phyloP scores from a whole-genome alignment of 1,284 basidiomycete genomes.

The Vanrija pseudolonga region DNA sequence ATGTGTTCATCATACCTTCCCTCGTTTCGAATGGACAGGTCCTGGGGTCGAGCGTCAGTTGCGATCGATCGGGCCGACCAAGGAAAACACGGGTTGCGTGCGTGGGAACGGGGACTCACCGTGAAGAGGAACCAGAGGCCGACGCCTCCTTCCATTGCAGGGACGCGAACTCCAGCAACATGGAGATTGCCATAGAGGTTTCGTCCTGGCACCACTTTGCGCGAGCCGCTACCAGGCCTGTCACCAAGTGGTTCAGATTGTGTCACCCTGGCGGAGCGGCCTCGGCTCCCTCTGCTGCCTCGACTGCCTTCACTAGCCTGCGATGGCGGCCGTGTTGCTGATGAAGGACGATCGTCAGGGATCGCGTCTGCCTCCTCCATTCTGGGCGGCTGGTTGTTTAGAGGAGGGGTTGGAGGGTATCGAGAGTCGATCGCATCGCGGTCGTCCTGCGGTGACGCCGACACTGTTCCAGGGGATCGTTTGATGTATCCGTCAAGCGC shows the following conservation, averaged over 20 bases:
- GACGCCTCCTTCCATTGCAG: slow-evolving; percentile 30
- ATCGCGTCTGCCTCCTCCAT: too few relatives aligned
- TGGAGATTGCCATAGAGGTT: slow-evolving; percentile 42
- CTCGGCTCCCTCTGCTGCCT: not conserved
- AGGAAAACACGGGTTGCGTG: not conserved
- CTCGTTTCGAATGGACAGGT: slow-evolving; percentile 39
- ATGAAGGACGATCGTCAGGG: too few relatives aligned
- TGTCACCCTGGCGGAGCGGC: not conserved
- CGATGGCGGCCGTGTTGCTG: slow-evolving; percentile 1
- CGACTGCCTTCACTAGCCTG: not conserved
- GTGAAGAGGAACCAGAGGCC: slow-evolving; percentile 46
- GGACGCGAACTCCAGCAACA: slow-evolving; percentile 33
- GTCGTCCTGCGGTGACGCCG: too few relatives aligned
- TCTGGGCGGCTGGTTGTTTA: too few relatives aligned
- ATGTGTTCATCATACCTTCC: slow-evolving; percentile 29
- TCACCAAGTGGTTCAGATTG: not conserved
- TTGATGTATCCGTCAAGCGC: too few relatives aligned
- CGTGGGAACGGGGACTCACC: slow-evolving; percentile 19
- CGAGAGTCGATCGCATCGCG: too few relatives aligned
- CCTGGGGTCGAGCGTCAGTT: slow-evolving; percentile 17
- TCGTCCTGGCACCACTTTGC: slow-evolving; percentile 5
- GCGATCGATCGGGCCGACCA: not conserved
- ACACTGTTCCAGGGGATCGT: too few relatives aligned
- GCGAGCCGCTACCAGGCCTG: not conserved
- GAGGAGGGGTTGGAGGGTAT: too few relatives aligned